Evolutionary conservation across 306 rosid species (phyloP), one percentile per base, ranked within the genome.

Genomic region (Dryas drummondii): DNA sequence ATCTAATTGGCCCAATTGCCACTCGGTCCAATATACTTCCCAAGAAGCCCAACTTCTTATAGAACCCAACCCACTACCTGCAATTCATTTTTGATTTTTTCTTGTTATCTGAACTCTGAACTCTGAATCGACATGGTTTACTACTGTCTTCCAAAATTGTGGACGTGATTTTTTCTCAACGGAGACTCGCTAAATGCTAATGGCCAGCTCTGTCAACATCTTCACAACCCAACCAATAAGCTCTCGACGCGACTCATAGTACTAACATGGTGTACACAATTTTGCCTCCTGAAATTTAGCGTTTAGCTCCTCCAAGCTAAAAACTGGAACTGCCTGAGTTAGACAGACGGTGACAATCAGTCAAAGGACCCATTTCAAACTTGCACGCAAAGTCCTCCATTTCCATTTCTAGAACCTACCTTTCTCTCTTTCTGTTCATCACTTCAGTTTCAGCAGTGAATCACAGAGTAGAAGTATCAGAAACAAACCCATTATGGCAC

Each of bases 401-500:
- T 16, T 37, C 16, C 40, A 1, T 16, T 49, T 81, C 73, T 83
- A 13, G 68, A 72, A 17, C 60, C 37, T 32, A 32, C 37, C 37
- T 32, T 32, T 32, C 37, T 32, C 37, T 32, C 37, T 32, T 32
- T 47, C 16, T 78, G 48, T 42, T 68, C 49, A 10, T 22, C 57
- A 75, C 48, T 8, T 14, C 15, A 22, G 51, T 37, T 22, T 13
- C 51, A n/a, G 42, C 8, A 45, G 49, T 32, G 27, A 51, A 16
- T 68, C 40, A 27, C 48, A 73, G 56, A 62, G 13, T 53, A 50
- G 54, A 70, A 69, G 13, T 19, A 37, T 52, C 52, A 49, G 62
- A 48, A 51, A 45, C 15, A 53, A 61, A 58, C 26, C 83, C 76
- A 27, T 62, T 54, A 90, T 93, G 97, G 94, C 96, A 61, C 77